Base-by-base conservation (phyloP, 306 rosid species). In the Malus asiatica region DNA sequence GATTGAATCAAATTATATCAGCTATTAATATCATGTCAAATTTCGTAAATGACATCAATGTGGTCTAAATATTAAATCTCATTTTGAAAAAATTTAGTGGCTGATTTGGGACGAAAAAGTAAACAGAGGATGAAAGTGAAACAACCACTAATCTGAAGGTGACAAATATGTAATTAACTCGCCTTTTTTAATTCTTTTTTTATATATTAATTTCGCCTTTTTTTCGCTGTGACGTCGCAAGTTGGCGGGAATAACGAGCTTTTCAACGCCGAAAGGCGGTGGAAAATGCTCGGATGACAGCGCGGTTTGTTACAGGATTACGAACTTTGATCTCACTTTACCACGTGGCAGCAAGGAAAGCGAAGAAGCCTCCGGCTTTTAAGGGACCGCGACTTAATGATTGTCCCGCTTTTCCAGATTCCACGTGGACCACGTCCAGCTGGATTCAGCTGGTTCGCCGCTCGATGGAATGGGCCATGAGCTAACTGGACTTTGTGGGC, bases 211-310 rank as follows among this genome's bases (percentile, higher is more conserved):
- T 46, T 46, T 46, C 18, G 52, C 16, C 19, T 48, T 55, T 60
- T 60, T 68, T 67, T 38, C 25, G 40, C 76, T 87, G 84, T 75
- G 77, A 85, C 84, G 65, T 59, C 60, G 45, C 64, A 32, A 78
- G 82, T 84, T 81, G 92, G 91, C 94, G 91, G 89, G 83, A 78
- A 85, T 86, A 84, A 86, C 93, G 96, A 33, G 94, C 95, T 82
- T 93, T 90, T 83, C 55, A 86, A 87, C 84, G 94, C 85, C 78
- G 81, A 68, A 86, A 76, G 58, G 58, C 62, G 8, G 40, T 27
- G 46, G 57, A 76, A 40, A 4, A 15, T 71, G 77, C 10, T 80
- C 76, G 35, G 40, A 8, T 86, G 25, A 70, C 87, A 64, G 53
- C 0, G 33, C 60, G 30, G 65, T 70, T 15, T 8, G 3, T 3